phyloP scores from a whole-genome alignment of 805 yeast genomes.

The Teunomyces kruisii region DNA sequence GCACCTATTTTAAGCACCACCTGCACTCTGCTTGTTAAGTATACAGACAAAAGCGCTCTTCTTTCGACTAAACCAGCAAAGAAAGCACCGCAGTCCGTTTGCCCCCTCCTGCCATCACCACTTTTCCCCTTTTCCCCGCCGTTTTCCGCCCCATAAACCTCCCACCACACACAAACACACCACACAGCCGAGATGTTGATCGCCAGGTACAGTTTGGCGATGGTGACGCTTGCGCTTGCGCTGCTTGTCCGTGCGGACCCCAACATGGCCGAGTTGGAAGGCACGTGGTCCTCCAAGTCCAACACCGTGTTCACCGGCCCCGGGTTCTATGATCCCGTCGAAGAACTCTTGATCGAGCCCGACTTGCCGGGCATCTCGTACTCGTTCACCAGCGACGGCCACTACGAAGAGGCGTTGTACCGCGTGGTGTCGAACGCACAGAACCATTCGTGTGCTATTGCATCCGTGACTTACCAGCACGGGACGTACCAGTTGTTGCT shows the following conservation, averaged over 20 bases:
- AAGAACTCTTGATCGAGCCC: slow-evolving; percentile 92
- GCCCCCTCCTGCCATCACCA: neutral
- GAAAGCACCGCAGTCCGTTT: too few relatives aligned
- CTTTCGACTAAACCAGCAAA: too few relatives aligned
- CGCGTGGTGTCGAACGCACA: slow-evolving; percentile 68
- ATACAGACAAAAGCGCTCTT: too few relatives aligned
- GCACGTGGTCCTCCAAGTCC: slow-evolving; percentile 95
- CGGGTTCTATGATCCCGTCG: slow-evolving; percentile 92
- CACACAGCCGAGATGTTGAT: neutral
- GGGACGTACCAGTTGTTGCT: slow-evolving; percentile 66
- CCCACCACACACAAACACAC: neutral
- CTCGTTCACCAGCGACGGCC: slow-evolving; percentile 91
- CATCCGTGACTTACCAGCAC: slow-evolving; percentile 83
- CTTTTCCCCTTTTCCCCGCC: neutral
- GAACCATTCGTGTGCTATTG: slow-evolving; percentile 81
- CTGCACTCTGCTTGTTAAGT: too few relatives aligned
- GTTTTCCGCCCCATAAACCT: neutral
- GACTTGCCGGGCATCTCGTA: slow-evolving; percentile 91
- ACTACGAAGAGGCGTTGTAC: slow-evolving; percentile 86
- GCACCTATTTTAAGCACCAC: too few relatives aligned
- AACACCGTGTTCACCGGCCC: slow-evolving; percentile 97
- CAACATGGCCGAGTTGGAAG: slow-evolving; percentile 53
- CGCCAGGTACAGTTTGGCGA: slow-evolving; percentile 4
- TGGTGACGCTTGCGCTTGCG: slow-evolving; percentile 9
- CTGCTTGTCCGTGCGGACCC: slow-evolving; percentile 28